Evolutionary conservation across 1,284 basidiomycete genomes (phyloP), one percentile per base, ranked within the genome.

Genomic region (Tranzscheliella williamsii): DNA sequence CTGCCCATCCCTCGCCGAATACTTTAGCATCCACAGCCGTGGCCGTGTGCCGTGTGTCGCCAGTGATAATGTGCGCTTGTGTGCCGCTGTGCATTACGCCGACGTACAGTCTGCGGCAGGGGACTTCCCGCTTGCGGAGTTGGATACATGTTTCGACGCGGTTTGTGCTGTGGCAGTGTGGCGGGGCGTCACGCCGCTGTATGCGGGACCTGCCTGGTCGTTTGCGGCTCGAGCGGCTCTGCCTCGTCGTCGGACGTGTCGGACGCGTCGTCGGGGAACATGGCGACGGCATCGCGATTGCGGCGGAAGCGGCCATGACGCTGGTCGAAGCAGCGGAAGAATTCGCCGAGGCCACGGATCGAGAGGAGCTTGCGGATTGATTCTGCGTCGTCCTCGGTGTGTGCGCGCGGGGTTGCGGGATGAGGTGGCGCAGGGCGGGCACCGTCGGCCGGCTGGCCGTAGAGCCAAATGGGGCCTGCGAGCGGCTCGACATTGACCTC

Each of bases 241-340:
- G 31, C 39, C 16, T 56, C 34, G 2, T 29, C 42, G 15, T 33
- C 29, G 3, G 53, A 50, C 13, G 32, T 33, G 20, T 63, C 58
- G 15, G 58, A 63, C 36, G 15, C 36, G 21, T 63, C 58, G 32
- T 63, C 58, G n/a, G 58, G 58, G 27, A 63, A 63, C 42, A 52
- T 56, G 9, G 12, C 30, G 22, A 37, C 34, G 12, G 21, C 17
- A 18, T 52, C 35, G 4, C 13, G 18, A 16, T 45, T 52, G n/a
- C 49, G 29, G 7, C 53, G 29, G 33, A 57, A 37, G 7, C 43
- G 36, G 1, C 50, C 46, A 18, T 12, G 38, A 1, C 8, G 9
- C 31, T 57, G 50, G 35, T 64, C 60, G 20, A 64, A 64, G 39
- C 60, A 64, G 21, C 60, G 32, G 13, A 64, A 64, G 35, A 40